phyloP scores from a whole-genome alignment of 495 filamentous ascomycete genomes.

The Annulohypoxylon stygium region DNA sequence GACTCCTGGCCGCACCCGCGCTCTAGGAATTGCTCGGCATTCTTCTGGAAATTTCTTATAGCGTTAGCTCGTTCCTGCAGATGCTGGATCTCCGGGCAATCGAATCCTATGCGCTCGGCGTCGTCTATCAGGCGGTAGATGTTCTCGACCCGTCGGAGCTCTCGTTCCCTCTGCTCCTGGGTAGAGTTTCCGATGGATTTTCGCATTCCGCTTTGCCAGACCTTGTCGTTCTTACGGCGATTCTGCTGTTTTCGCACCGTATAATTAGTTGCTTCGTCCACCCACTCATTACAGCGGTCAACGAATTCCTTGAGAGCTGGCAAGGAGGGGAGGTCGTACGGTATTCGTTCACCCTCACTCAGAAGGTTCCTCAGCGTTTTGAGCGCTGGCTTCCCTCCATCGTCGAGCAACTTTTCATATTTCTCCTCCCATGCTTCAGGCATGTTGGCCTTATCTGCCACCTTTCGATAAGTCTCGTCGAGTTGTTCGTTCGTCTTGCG shows the following conservation, averaged over 20 bases:
- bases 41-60: constrained; percentile 87
- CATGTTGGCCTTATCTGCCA: constrained; percentile 85
- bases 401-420: constrained; percentile 83
- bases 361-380: constrained; percentile 87
- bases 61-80: constrained; percentile 88
- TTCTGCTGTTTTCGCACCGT: constrained; percentile 98
- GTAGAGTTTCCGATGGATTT: constrained; percentile 74
- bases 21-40: constrained; percentile 76
- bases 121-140: constrained; percentile 85
- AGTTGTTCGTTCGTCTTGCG: constrained; percentile 82
- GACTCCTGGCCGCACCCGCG: constrained; percentile 69
- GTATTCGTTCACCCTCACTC: constrained; percentile 96
- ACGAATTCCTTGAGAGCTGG: constrained; percentile 88
- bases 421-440: constrained; percentile 94
- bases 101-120: constrained; percentile 91
- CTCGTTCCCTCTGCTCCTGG: constrained; percentile 86
- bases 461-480: constrained; percentile 74
- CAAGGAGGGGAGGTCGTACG: constrained; percentile 89
- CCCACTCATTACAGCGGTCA: constrained; percentile 96
- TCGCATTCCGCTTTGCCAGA: constrained; percentile 77
- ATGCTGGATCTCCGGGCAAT: constrained; percentile 90
- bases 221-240: constrained; percentile 95
- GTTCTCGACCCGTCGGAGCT: constrained; percentile 90
- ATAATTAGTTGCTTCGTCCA: constrained; percentile 97
- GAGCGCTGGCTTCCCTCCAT: constrained; percentile 84